Evolutionary conservation across 2,329 filamentous ascomycete species (phyloP), one percentile per base, ranked within the genome.

Genomic region (Trematosphaeria pertusa): DNA sequence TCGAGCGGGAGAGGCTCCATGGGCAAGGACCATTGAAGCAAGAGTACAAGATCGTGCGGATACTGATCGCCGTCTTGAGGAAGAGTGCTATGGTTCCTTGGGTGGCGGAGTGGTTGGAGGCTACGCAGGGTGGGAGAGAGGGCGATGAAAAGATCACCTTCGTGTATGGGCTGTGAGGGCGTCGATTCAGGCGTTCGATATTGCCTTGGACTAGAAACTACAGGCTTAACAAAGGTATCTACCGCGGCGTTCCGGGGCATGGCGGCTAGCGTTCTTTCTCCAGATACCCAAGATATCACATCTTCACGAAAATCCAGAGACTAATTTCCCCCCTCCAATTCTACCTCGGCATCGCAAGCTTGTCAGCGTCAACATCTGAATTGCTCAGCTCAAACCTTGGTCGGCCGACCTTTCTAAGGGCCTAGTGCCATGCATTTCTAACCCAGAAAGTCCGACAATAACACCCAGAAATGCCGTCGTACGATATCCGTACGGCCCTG

Each of bases 81-180:
- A 34, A 38, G 32, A 48, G 39, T 17, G 24, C 33, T n/a, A 51
- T 43, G n/a, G 35, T 70, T 5, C 26, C 46, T 2, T 45, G 43
- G 39, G 37, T 70, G 4, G 54, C 60, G 5, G 50, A 50, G 7
- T 65, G 68, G 61, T 44, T 73, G 1, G 69, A 72, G 1, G 72
- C 72, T n/a, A 65, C 61, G 1, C 54, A 55, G 9, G 59, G 69
- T 15, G 64, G 70, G 6, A 63, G 70, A 50, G 58, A 71, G 20
- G 76, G 76, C 4, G 76, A 79, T 41, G 75, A 78, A 61, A 76
- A 69, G 61, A 53, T 78, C 37, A 78, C 75, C 0, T 79, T 76
- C 57, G 56, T 71, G 37, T 79, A 78, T 50, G 72, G 73, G 9
- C 45, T 70, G 19, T 66, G 44, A 54, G 2, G 17, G 4, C n/a